phyloP scores from a whole-genome alignment of 257 asterid genomes.

The Gardenia jasminoides region DNA sequence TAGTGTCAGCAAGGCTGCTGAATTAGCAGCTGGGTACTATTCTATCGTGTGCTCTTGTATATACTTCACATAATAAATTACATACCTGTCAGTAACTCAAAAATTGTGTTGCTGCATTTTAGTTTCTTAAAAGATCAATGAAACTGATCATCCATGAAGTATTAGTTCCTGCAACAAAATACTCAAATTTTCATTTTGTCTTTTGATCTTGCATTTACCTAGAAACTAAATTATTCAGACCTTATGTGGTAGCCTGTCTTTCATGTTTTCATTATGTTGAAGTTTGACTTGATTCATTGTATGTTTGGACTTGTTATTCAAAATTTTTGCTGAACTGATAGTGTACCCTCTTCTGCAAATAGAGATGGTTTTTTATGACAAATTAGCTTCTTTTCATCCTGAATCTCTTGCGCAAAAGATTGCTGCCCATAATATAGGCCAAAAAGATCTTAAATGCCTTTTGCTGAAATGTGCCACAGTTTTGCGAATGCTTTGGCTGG shows the following conservation, averaged over 20 bases:
- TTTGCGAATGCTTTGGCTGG: slow-evolving; percentile 87
- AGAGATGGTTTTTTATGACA: neutral
- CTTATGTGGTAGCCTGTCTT: neutral
- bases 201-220: neutral
- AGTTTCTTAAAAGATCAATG: neutral
- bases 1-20: slow-evolving; percentile 94
- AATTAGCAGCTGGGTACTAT: slow-evolving; percentile 90
- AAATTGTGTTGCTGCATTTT: neutral
- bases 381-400: neutral
- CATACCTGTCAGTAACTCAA: no score
- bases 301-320: neutral
- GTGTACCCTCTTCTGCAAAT: neutral
- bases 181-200: neutral
- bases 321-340: neutral
- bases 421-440: neutral
- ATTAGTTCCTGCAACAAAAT: neutral
- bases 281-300: neutral
- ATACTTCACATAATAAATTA: neutral
- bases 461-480: slow-evolving; percentile 39
- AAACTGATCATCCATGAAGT: neutral
- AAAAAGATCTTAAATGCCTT: neutral
- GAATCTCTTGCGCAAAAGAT: neutral
- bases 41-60: slow-evolving; percentile 17
- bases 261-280: neutral
- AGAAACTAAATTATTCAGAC: neutral